Base-by-base conservation (phyloP, 2,329 filamentous ascomycete species). In the Trichoderma atrobrunneum region DNA sequence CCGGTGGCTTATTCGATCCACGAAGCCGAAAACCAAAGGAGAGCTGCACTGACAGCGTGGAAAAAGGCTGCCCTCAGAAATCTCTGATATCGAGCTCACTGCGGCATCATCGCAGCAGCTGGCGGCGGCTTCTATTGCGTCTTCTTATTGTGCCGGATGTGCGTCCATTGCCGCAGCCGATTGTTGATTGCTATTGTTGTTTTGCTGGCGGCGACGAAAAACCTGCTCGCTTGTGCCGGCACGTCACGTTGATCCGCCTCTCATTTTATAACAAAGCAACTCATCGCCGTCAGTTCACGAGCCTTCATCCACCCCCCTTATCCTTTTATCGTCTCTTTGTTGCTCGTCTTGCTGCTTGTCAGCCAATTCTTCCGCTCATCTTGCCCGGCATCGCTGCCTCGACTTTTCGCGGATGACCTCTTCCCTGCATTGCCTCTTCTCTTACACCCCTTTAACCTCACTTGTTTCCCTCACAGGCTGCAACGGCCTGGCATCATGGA, bases 11-110 rank as follows among this genome's bases (percentile, higher is more conserved):
- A 80, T 81, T 81, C 80, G 78, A 79, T 80, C 80, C 79, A 81
- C 79, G 80, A 81, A 81, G 77, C 80, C 75, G 77, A 81, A 81
- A 81, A 80, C 76, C 79, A 76, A 80, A 79, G 78, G 78, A 79
- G 80, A 78, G 73, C 65, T 57, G 61, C 71, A 64, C 71, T 72
- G 65, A 70, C 72, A 71, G 65, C 62, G 66, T 73, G 70, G 71
- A 73, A 70, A 72, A 59, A 70, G 62, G 62, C 65, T 24, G 71
- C 71, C 59, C 34, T 43, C 61, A 54, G 68, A 75, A 74, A 72
- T 74, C 73, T 77, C 73, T 76, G 76, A 75, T 76, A 74, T 73
- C 65, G 72, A 65, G 51, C 67, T 69, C 66, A 69, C 36, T 68
- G 61, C 65, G 70, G 65, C 75, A 72, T 77, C 75, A 75, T 75